These are phyloP conservation scores for Xylaria sp. DNA, from an alignment of 2,329 filamentous ascomycete species.

Conservation along the genomic window DNA sequence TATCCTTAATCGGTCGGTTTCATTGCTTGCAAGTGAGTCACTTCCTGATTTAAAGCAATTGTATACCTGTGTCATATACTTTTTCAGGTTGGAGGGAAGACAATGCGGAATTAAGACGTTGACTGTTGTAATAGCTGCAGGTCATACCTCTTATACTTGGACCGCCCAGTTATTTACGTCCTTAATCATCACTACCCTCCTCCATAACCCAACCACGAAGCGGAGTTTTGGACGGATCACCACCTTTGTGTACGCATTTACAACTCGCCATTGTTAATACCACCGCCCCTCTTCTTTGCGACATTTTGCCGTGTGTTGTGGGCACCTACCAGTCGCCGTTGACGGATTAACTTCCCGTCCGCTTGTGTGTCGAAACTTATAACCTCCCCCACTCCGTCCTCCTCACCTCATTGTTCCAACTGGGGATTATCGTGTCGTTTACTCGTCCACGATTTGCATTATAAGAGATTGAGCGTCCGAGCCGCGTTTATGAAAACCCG, in stretches of 20 bases:
- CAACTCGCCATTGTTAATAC: conserved; percentile 7
- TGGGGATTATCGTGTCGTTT: background rate
- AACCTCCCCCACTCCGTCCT: conserved; percentile 4
- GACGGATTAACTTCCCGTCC: background rate
- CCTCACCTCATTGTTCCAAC: background rate
- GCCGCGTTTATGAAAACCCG: conserved; percentile 23
- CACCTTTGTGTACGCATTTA: conserved; percentile 15
- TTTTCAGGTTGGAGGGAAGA: background rate
- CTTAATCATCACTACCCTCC: background rate
- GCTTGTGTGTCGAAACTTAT: background rate
- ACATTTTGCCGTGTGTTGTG: background rate
- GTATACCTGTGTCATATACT: background rate
- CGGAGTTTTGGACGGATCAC: conserved; percentile 10
- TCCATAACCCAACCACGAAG: conserved; percentile 4
- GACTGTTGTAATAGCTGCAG: conserved; percentile 10
- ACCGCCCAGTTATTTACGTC: background rate
- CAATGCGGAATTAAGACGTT: background rate
- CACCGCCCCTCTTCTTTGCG: background rate
- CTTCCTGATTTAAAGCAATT: background rate
- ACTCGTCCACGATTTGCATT: background rate
- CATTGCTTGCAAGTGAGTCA: conserved; percentile 7
- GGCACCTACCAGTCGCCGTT: background rate
- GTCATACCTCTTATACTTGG: conserved; percentile 5
- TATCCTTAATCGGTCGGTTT: background rate
- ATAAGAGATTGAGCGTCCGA: background rate